phyloP scores from a whole-genome alignment of 805 yeast species.

The Candida ascalaphidarum region DNA sequence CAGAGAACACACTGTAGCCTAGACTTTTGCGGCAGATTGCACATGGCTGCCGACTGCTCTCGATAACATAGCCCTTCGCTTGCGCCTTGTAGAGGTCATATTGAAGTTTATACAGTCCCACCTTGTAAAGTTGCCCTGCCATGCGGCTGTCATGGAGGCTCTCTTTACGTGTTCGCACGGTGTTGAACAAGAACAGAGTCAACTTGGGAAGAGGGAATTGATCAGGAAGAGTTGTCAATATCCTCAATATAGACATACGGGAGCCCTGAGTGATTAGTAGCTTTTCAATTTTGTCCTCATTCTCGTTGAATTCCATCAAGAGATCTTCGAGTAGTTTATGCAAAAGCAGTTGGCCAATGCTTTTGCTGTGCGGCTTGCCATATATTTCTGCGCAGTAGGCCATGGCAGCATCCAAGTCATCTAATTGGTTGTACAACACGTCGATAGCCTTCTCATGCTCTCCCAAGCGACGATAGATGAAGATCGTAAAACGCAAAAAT shows the following conservation, averaged over 20 bases:
- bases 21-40: constrained; percentile 48
- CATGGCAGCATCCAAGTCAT: constrained; percentile 52
- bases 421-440: constrained; percentile 48
- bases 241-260: constrained; percentile 35
- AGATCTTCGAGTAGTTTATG: constrained; percentile 42
- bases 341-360: constrained; percentile 36
- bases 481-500: constrained; percentile 40
- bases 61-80: constrained; percentile 26
- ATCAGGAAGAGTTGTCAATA: constrained; percentile 46
- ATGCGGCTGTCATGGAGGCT: constrained; percentile 37
- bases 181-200: constrained; percentile 35
- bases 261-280: constrained; percentile 38
- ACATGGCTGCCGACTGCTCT: constrained; percentile 40
- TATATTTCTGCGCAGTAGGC: constrained; percentile 49
- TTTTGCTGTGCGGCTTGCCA: constrained; percentile 17
- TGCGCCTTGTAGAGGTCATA: constrained; percentile 31
- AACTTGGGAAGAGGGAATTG: constrained; percentile 37
- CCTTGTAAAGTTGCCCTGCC: constrained; percentile 42
- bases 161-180: too few species aligned
- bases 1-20: constrained; percentile 46
- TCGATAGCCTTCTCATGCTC: constrained; percentile 58
- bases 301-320: constrained; percentile 28
- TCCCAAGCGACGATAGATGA: constrained; percentile 49
- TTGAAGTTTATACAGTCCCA: constrained; percentile 40
- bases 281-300: constrained; percentile 27